Percentiles rank a stretch among this genome's conserved stretches.
Evolutionary conservation across 345 rosid genomes (phyloP).

Genomic region (Rubroshorea leprosula): DNA sequence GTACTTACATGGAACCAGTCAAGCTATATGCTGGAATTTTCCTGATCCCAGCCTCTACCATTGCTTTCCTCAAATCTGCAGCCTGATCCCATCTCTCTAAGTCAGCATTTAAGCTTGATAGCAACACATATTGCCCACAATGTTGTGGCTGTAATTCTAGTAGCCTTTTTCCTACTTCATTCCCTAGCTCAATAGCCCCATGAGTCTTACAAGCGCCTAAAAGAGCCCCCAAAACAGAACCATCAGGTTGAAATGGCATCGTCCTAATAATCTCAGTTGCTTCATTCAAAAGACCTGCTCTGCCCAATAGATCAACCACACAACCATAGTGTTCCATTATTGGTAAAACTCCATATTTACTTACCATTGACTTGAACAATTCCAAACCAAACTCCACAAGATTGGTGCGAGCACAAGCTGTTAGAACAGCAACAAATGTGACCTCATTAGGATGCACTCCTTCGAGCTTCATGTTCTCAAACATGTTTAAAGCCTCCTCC

Average conservation of each 20-base stretch:
- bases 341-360: slow-evolving; percentile 39
- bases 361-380: slow-evolving; percentile 34
- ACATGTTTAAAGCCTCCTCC: slow-evolving; percentile 43
- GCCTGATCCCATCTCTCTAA: slow-evolving; percentile 48
- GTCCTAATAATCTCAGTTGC: slow-evolving; percentile 41
- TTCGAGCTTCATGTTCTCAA: slow-evolving; percentile 40
- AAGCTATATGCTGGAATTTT: slow-evolving; percentile 54
- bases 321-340: slow-evolving; percentile 71
- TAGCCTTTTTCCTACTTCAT: slow-evolving; percentile 41
- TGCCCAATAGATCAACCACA: slow-evolving; percentile 70
- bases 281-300: slow-evolving; percentile 56
- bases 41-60: slow-evolving; percentile 36
- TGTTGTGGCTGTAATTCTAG: slow-evolving; percentile 43
- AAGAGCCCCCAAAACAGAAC: slow-evolving; percentile 61
- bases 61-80: slow-evolving; percentile 39
- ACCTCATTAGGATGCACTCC: slow-evolving; percentile 45
- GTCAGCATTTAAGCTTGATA: slow-evolving; percentile 46
- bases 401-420: slow-evolving; percentile 58
- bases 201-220: slow-evolving; percentile 69
- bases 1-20: slow-evolving; percentile 25
- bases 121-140: slow-evolving; percentile 44
- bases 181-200: slow-evolving; percentile 43
- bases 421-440: slow-evolving; percentile 54
- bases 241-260: slow-evolving; percentile 62
- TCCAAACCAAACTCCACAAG: slow-evolving; percentile 42